Conservation (phyloP, 495 filamentous ascomycete genomes). For the Lasiosphaeria ovina region DNA sequence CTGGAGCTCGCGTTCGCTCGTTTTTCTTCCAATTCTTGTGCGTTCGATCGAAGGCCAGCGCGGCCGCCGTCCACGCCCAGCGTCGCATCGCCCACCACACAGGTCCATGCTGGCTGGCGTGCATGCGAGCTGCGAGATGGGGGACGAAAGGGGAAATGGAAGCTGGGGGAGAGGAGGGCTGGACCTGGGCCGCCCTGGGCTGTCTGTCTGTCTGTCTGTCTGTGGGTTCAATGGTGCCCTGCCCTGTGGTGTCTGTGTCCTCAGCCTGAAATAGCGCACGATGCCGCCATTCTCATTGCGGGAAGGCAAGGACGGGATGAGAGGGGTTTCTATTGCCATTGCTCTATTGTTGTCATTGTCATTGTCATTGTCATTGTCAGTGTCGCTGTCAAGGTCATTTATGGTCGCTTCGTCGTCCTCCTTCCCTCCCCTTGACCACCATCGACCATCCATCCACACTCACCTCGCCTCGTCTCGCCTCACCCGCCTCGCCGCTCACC, state of each 20-base stretch:
- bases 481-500: too few species aligned
- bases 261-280: constrained; percentile 22
- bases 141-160: background rate
- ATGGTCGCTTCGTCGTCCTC: too few species aligned
- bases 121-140: background rate
- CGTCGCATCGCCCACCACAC: too few species aligned
- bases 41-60: background rate
- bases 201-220: too few species aligned
- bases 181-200: too few species aligned
- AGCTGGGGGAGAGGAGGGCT: background rate
- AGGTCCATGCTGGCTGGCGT: too few species aligned
- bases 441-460: too few species aligned
- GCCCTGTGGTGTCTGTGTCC: background rate
- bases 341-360: background rate
- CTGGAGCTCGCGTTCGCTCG: constrained; percentile 1
- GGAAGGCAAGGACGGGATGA: background rate
- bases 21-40: background rate
- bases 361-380: too few species aligned
- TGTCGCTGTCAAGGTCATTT: too few species aligned
- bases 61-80: too few species aligned
- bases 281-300: constrained; percentile 1
- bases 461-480: too few species aligned
- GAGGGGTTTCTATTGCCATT: background rate
- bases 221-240: background rate
- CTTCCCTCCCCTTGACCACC: too few species aligned